A percentile compares a stretch with the other conserved stretches of the same genome.
These are phyloP conservation scores for Colletotrichum sp. DNA, from an alignment of 2,329 filamentous ascomycete species.

Conservation along the genomic window DNA sequence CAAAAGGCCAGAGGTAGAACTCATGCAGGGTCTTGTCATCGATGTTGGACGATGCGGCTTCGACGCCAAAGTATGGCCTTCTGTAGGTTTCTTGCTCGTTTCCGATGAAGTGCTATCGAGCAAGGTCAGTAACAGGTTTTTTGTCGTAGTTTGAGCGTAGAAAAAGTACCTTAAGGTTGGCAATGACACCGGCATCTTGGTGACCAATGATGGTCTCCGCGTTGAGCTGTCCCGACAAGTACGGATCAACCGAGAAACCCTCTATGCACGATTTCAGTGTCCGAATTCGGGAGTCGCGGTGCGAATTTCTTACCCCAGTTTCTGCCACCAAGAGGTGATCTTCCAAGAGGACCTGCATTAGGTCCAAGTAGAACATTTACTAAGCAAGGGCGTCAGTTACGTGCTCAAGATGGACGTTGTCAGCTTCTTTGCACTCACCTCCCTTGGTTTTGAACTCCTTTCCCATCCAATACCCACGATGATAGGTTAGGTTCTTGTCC, in stretches of 20 bases:
- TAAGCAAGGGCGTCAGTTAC: background rate
- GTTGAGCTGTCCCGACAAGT: conserved; percentile 55
- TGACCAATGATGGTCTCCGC: conserved; percentile 55
- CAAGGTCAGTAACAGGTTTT: no score
- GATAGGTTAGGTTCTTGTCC: conserved; percentile 59
- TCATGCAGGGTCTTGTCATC: conserved; percentile 67
- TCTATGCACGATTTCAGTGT: conserved; percentile 25
- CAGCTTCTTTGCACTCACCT: conserved; percentile 26
- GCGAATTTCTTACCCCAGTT: conserved; percentile 30
- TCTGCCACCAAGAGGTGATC: conserved; percentile 33
- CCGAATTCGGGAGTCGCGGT: no score
- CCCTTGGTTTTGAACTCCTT: conserved; percentile 38
- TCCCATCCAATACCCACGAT: conserved; percentile 37
- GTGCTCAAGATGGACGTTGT: accelerated
- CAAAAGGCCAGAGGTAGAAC: conserved; percentile 74
- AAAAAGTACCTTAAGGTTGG: conserved; percentile 47
- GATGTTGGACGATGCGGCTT: conserved; percentile 61
- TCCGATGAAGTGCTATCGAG: conserved; percentile 66
- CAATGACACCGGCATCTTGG: conserved; percentile 63
- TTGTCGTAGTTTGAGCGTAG: no score
- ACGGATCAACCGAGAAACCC: conserved; percentile 54
- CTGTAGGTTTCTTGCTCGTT: conserved; percentile 80
- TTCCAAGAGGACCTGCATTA: conserved; percentile 36
- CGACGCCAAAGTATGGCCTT: conserved; percentile 52
- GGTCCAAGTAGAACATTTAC: conserved; percentile 38